These are phyloP conservation scores for Carallia brachiata DNA, from an alignment of 345 rosid species.

Conservation along the genomic window DNA sequence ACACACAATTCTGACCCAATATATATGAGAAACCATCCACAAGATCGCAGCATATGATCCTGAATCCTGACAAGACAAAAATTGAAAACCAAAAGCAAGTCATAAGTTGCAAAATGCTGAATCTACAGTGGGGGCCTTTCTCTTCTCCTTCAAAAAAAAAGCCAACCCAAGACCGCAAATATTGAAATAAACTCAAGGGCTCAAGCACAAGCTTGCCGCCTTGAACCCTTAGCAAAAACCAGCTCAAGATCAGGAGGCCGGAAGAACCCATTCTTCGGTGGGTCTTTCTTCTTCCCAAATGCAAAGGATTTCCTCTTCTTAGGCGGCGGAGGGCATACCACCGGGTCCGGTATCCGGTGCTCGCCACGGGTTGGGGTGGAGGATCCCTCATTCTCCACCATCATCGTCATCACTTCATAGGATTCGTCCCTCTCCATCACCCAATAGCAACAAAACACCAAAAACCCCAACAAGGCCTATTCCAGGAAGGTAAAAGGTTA, in stretches of 20 bases:
- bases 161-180: too few relatives aligned
- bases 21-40: too few relatives aligned
- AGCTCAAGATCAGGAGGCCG: slow-evolving; percentile 26
- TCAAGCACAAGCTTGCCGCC: slow-evolving; percentile 21
- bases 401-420: not conserved
- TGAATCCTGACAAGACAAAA: too few relatives aligned
- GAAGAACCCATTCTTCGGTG: slow-evolving; percentile 22
- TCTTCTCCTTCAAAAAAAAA: too few relatives aligned
- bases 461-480: too few relatives aligned
- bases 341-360: slow-evolving; percentile 10
- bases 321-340: slow-evolving; percentile 28
- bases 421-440: not conserved
- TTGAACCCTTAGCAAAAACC: slow-evolving; percentile 15
- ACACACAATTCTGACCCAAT: too few relatives aligned
- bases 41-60: too few relatives aligned
- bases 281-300: slow-evolving; percentile 7
- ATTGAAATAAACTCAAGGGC: not conserved
- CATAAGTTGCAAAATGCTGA: too few relatives aligned
- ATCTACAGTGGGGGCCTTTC: too few relatives aligned
- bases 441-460: not conserved
- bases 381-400: not conserved
- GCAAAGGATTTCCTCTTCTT: slow-evolving; percentile 23
- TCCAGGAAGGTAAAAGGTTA: too few relatives aligned
- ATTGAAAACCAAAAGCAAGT: too few relatives aligned
- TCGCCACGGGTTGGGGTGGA: slow-evolving; percentile 20